Evolutionary conservation across 768 basidiomycete species (phyloP).

Genomic region (Hygrocybe coccinea): DNA sequence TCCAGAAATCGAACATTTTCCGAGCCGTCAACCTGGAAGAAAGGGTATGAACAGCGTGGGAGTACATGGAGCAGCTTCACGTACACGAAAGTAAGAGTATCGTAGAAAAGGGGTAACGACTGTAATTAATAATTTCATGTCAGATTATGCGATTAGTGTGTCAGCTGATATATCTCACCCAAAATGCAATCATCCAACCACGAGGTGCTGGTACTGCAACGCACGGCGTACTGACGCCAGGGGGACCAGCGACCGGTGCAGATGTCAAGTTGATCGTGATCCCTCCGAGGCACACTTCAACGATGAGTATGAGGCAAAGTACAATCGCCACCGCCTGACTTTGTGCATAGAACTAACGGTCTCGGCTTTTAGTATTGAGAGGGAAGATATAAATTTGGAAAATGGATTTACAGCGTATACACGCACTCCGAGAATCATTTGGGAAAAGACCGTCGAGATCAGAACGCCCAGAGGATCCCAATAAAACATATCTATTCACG

Average conservation of each 20-base stretch:
- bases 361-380: neutral
- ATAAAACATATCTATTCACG: slow-evolving; percentile 17
- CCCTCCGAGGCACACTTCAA: slow-evolving; percentile 15
- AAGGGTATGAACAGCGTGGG: slow-evolving; percentile 1
- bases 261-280: slow-evolving; percentile 18
- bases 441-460: slow-evolving; percentile 24
- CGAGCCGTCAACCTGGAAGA: slow-evolving; percentile 3
- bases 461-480: slow-evolving; percentile 24
- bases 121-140: slow-evolving; percentile 3
- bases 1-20: neutral
- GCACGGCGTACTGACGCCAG: slow-evolving; percentile 16
- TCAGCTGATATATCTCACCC: no score
- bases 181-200: slow-evolving; percentile 21
- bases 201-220: slow-evolving; percentile 19
- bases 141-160: neutral
- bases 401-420: slow-evolving; percentile 19
- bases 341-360: slow-evolving; percentile 16
- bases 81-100: slow-evolving; percentile 13
- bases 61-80: neutral
- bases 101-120: slow-evolving; percentile 17
- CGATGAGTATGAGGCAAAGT: slow-evolving; percentile 12
- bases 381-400: neutral
- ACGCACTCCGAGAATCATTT: slow-evolving; percentile 22
- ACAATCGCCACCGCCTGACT: slow-evolving; percentile 11
- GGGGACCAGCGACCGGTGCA: slow-evolving; percentile 11